Evolutionary conservation across 768 basidiomycete species (phyloP), one percentile per base, ranked within the genome.

Genomic region (Tylopilus intermedius): DNA sequence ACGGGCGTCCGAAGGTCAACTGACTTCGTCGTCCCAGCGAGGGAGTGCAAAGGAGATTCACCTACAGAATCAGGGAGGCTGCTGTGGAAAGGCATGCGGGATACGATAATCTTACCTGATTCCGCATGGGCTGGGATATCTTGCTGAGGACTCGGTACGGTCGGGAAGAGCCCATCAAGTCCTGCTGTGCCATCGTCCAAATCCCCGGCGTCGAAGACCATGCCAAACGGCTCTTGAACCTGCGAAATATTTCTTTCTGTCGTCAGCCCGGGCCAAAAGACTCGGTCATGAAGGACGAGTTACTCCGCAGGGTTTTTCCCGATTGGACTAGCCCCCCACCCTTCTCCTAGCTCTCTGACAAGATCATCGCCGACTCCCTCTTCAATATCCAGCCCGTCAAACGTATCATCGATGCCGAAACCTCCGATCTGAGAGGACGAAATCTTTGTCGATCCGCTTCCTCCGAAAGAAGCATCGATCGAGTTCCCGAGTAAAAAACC

Each of bases 281-380:
- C 7, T 8, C 4, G 30, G 9, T 24, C 8, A 14, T 18, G 18
- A 38, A 43, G 49, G 29, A 47, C 37, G 37, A 15, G 18, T 38
- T 61, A 67, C 66, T 56, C 51, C 41, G 53, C 30, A 5, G 27
- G 45, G 15, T 43, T 59, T 18, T 57, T 54, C 8, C 51, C 41
- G 39, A 47, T 14, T 4, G 48, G 53, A 45, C 44, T 49, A 27
- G 40, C 72, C 18, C 76, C 80, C 87, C 88, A 90, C 22, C 76
- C 82, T 60, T 82, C 81, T 29, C 88, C 89, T 3, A 91, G 74
- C 59, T 91, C 88, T 55, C 75, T 76, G 8, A 84, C 86, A 26
- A 91, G 71, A 59, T 90, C 89, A 43, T 88, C 87, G 4, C 83
- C 86, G 15, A 90, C 67, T 21, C 77, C 82, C 7, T 74, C 78